Evolutionary conservation across 208 protist genomes (phyloP), one percentile per base, ranked within the genome.

Genomic region (Ichthyophonus hoferi): DNA sequence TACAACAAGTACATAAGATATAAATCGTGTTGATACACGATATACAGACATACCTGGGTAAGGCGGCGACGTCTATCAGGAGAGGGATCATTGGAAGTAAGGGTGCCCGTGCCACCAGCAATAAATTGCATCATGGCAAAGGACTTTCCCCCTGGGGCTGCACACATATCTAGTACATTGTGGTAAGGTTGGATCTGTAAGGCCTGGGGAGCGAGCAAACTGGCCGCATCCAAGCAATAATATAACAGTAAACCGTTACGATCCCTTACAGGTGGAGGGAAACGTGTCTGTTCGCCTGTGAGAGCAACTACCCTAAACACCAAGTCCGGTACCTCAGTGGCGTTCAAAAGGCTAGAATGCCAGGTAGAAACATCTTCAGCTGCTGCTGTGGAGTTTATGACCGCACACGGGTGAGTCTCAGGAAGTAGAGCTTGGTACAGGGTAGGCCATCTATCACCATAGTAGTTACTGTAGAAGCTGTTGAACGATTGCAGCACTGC

Each of bases 101-200:
- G 50, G 50, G 50, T 67, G 50, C 50, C 50, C 24, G 50, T 67
- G 50, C 50, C 50, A n/a, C 14, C 24, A 24, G 50, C 50, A 7
- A 67, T 7, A 7, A 67, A 24, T 24, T 67, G 50, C 50, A 67
- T 67, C 14, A 7, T n/a, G 50, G 50, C 50, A 7, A 67, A 24
- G 14, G 96, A 95, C 88, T 98, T 98, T 39, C 96, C 96, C 33
- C 97, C 97, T 2, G 97, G 97, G 17, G 96, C 96, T 7, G 96
- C 95, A 87, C 96, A 97, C 83, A 97, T 96, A 91, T 98, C 96
- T 31, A 98, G 88, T 37, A 98, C 87, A 7, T 82, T 87, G 34
- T 93, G 91, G 34, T 83, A 38, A 12, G 37, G 92, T 83, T 92
- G 88, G 84, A 90, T 94, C 1, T 93, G 91, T 7, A 98, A 93